Evolutionary conservation across 2,329 filamentous ascomycete genomes (phyloP), one percentile per base, ranked within the genome.

Genomic region (Coccinonectria pachysandricola): DNA sequence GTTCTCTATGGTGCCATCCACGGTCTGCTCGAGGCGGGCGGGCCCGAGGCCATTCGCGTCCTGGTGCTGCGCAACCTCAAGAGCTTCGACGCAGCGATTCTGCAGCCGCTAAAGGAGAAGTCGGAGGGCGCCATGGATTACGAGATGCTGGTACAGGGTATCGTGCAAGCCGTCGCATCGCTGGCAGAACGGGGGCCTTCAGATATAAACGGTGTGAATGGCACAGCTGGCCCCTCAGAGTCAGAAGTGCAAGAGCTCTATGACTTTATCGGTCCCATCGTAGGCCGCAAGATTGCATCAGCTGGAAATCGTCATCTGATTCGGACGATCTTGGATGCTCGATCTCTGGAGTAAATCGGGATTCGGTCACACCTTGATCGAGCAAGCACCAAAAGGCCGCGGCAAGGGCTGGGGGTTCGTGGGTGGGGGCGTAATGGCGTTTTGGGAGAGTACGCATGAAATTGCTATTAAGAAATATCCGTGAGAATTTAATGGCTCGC

Each of bases 1-100:
- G 79, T 88, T 2, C 83, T 94, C 46, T 98, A 91, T 50, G 91
- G 91, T 22, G 85, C 88, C 6, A 69, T 98, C 12, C 71, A 77
- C 15, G 88, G 87, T 2, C 63, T 98, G 3, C 68, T 79, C 2
- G 75, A 79, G 2, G 78, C 92, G 13, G 85, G 86, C 14, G 86
- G 70, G 0, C 59, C 66, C 12, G 70, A 74, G 44, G 65, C 68
- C 6, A 63, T 75, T 18, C 65, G 69, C 8, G 58, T 75, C 2
- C 53, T 75, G 16, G 59, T 73, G 8, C 51, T 75, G 17, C 64
- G 66, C 11, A 71, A 71, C 40, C 55, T 75, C 22, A 65, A 66
- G 40, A 56, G 56, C 9, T 68, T 74, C 28, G 69, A 73, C 41
- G 43, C 56, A 1, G 57, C 56, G 6, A 68, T 75, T 31, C 56